Evolutionary conservation across 164 flowering plant species (phyloP), one percentile per base, ranked within the genome.

Genomic region (Vitis amurensis): DNA sequence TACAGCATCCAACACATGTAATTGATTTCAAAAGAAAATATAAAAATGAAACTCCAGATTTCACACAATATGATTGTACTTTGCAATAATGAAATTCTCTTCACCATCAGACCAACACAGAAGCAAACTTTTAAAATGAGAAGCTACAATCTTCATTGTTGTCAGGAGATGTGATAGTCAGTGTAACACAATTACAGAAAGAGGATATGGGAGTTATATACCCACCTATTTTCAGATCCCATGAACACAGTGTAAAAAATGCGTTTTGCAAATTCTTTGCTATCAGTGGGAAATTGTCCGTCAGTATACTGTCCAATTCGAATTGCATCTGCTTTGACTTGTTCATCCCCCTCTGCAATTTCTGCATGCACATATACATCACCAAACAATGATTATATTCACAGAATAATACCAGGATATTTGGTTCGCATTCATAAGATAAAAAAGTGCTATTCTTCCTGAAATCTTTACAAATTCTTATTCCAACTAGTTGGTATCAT

Each of bases 201-300:
- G 44, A 37, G 44, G 44, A 37, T 23, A 1, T 37, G 44, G 7
- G 44, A 37, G 44, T 37, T n/a, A 71, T 61, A 50, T 66, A 60
- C 77, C 47, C 61, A 92, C 99, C 99, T 95, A 75, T 95, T 95
- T 80, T 93, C 99, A 63, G 98, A 71, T 66, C 98, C 99, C 98
- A 95, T 93, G 73, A 72, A 95, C 27, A 93, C 88, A 0, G 97
- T 93, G 73, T 93, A 95, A 76, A 95, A 95, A 57, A 95, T 86
- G 70, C 99, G 92, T 70, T 80, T 85, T 29, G 99, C 99, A 78
- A 95, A 90, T 77, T 95, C 99, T 78, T 82, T 89, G 89, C 98
- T 89, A 73, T 91, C 95, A 62, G 84, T 87, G 27, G 99, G 99
- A 81, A 79, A 85, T 68, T 91, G 82, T 17, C 97, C 98, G 81